A percentile compares a stretch with the other conserved stretches of the same genome.
Conservation (phyloP, 306 rosid genomes). For the Potentilla sterilis region DNA sequence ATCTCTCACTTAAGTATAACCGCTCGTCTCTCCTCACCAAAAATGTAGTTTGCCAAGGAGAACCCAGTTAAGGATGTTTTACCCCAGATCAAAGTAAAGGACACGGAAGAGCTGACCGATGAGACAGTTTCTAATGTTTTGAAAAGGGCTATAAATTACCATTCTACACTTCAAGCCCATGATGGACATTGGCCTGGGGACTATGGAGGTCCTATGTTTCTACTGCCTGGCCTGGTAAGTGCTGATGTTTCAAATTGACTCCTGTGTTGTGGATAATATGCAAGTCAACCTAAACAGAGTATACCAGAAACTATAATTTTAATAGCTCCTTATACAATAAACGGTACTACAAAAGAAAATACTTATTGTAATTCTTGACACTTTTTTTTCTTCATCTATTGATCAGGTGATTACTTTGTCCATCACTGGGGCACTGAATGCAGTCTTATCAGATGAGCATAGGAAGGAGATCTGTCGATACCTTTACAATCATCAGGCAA, state of each 20-base stretch:
- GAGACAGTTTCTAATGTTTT: constrained; percentile 51
- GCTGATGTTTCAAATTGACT: constrained; percentile 9
- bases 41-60: constrained; percentile 57
- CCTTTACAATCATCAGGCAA: constrained; percentile 83
- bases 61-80: constrained; percentile 35
- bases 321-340: neutral
- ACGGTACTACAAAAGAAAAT: neutral
- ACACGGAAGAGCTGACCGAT: constrained; percentile 49
- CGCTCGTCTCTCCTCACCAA: neutral
- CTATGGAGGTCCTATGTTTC: constrained; percentile 97
- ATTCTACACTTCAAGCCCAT: constrained; percentile 64
- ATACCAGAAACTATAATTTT: neutral
- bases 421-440: constrained; percentile 74
- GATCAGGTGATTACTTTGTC: constrained; percentile 60
- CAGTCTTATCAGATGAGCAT: constrained; percentile 69
- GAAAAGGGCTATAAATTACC: constrained; percentile 59
- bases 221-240: constrained; percentile 82
- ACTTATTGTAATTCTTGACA: constrained; percentile 17
- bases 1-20: neutral
- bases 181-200: constrained; percentile 97
- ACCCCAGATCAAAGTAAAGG: constrained; percentile 69
- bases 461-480: constrained; percentile 73
- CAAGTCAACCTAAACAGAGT: constrained; percentile 1
- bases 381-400: constrained; percentile 16
- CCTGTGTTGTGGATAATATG: constrained; percentile 14